These are phyloP conservation scores for Cnidoscolus chayamansa DNA, from an alignment of 441 rosid species.

Conservation along the genomic window DNA sequence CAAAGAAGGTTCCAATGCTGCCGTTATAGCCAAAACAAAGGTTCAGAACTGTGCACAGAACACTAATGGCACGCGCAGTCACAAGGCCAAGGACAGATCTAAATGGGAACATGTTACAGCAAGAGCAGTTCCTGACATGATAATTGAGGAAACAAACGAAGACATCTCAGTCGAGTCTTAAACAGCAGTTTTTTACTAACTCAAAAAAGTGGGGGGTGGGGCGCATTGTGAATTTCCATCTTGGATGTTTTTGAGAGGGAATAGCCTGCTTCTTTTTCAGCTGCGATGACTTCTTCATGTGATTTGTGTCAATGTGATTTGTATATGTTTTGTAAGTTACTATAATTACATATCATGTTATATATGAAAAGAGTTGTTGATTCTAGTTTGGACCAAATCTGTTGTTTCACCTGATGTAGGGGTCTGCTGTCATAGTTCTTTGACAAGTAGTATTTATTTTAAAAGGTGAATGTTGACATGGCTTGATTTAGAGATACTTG, in stretches of 20 bases:
- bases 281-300: constrained; percentile 26
- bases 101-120: constrained; percentile 33
- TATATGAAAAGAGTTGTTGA: constrained; percentile 33
- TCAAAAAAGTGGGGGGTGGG: constrained; percentile 25
- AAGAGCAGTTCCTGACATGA: constrained; percentile 37
- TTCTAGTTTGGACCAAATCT: constrained; percentile 28
- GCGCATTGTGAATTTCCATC: constrained; percentile 28
- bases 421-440: neutral
- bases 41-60: constrained; percentile 27
- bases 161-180: constrained; percentile 38
- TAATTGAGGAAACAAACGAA: constrained; percentile 26
- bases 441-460: too few species aligned
- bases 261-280: constrained; percentile 31
- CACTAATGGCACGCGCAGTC: constrained; percentile 39
- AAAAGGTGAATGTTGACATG: neutral
- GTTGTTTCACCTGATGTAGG: constrained; percentile 6
- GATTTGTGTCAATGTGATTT: constrained; percentile 38
- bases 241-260: constrained; percentile 28
- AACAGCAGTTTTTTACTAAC: constrained; percentile 33
- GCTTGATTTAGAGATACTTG: neutral
- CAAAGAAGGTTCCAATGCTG: constrained; percentile 33
- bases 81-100: constrained; percentile 37
- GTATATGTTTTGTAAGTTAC: constrained; percentile 48
- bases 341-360: constrained; percentile 32
- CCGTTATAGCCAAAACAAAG: constrained; percentile 37